These are phyloP conservation scores for Alternaria postmessia DNA, from an alignment of 2,329 filamentous ascomycete genomes.

Conservation along the genomic window DNA sequence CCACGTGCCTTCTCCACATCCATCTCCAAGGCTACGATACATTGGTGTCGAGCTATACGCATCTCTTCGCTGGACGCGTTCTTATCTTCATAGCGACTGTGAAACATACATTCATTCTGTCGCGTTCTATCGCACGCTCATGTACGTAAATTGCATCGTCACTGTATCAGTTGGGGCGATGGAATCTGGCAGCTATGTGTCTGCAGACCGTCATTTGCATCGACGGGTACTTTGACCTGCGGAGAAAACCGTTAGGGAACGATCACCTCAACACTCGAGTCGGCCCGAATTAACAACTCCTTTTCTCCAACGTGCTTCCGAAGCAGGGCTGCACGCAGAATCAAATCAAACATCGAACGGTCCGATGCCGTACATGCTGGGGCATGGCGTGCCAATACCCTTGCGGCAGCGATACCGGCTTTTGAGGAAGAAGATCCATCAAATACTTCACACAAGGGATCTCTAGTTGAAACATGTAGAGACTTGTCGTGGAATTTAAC, in stretches of 20 bases:
- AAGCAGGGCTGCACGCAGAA: not conserved
- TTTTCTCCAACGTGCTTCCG: not conserved
- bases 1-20: not conserved
- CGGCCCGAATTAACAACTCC: not conserved
- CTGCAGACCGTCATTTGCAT: not conserved
- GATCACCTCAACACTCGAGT: not conserved
- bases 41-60: not conserved
- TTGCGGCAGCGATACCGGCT: not conserved
- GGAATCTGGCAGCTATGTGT: accelerated
- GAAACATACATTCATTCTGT: not conserved
- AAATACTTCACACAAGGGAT: not conserved
- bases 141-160: not conserved
- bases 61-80: too few species aligned
- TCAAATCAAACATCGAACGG: not conserved
- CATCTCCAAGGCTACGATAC: not conserved
- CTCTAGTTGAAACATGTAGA: not conserved
- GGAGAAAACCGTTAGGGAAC: not conserved
- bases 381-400: not conserved
- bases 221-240: not conserved
- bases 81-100: not conserved
- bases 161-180: not conserved
- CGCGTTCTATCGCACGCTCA: not conserved
- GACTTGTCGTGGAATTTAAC: not conserved
- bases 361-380: not conserved
- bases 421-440: not conserved